A percentile compares a stretch with the other conserved stretches of the same genome.
phyloP scores from a whole-genome alignment of 176 grass and related monocot species.

The Juncus effusus region DNA sequence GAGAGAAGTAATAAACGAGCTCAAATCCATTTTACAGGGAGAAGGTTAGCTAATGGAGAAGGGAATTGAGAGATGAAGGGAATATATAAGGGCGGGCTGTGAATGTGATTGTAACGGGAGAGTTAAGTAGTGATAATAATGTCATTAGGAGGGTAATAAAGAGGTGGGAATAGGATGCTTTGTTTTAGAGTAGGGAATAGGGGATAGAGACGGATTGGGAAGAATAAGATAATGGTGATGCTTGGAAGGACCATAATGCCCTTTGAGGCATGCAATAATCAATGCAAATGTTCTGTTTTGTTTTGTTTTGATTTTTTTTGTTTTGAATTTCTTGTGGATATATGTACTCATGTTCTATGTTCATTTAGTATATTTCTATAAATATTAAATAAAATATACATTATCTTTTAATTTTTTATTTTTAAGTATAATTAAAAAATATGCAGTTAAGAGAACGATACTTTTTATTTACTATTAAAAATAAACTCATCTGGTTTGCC shows the following conservation, averaged over 20 bases:
- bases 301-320: not conserved
- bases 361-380: too few species aligned
- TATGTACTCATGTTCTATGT: not conserved
- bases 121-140: constrained; percentile 17
- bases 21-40: constrained; percentile 46
- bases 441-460: too few species aligned
- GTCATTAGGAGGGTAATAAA: constrained; percentile 26
- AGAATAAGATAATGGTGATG: not conserved
- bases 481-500: too few species aligned
- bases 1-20: constrained; percentile 74
- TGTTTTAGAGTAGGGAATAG: not conserved
- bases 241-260: constrained; percentile 21
- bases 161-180: constrained; percentile 42
- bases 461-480: too few species aligned
- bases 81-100: not conserved
- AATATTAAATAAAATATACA: too few species aligned
- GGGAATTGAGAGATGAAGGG: not conserved
- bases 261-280: constrained; percentile 3
- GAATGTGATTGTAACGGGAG: constrained; percentile 9
- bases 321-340: not conserved
- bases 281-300: not conserved
- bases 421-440: too few species aligned
- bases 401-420: too few species aligned
- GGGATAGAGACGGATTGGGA: not conserved
- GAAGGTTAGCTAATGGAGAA: not conserved